Conservation (phyloP, 1,139 yeast species). For the Kodamaea ohmeri region DNA sequence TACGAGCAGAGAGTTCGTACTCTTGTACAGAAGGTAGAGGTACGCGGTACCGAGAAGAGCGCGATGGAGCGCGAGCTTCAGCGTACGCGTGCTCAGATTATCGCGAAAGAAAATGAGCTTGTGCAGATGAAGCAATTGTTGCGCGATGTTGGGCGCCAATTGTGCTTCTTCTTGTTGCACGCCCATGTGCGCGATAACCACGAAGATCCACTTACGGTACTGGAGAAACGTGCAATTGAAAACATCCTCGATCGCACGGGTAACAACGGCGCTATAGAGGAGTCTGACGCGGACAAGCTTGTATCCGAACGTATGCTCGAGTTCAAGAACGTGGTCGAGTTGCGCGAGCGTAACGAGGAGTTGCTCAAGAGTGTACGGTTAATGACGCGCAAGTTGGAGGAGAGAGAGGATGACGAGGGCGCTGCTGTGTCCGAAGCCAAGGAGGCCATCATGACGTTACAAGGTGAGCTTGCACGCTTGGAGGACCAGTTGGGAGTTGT, state of each 20-base stretch:
- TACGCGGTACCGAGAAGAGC: conserved; percentile 35
- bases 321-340: conserved; percentile 63
- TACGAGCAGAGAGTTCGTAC: conserved; percentile 40
- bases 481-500: conserved; percentile 52
- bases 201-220: conserved; percentile 54
- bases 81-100: conserved; percentile 33
- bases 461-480: conserved; percentile 56
- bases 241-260: conserved; percentile 40
- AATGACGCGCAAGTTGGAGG: conserved; percentile 59
- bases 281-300: conserved; percentile 66
- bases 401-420: conserved; percentile 46
- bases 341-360: conserved; percentile 73
- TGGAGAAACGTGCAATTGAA: conserved; percentile 56
- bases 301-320: conserved; percentile 73
- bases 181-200: conserved; percentile 52
- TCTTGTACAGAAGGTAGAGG: conserved; percentile 38
- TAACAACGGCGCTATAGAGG: conserved; percentile 27
- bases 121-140: conserved; percentile 53
- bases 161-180: conserved; percentile 70
- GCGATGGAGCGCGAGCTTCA: conserved; percentile 40
- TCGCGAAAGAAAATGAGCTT: conserved; percentile 41
- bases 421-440: conserved; percentile 70
- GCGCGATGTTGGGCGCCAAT: conserved; percentile 74
- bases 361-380: conserved; percentile 64
- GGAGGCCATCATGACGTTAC: conserved; percentile 66